Base-by-base conservation (phyloP, 2,329 filamentous ascomycete genomes). In the Dothiorella sarmentorum region DNA sequence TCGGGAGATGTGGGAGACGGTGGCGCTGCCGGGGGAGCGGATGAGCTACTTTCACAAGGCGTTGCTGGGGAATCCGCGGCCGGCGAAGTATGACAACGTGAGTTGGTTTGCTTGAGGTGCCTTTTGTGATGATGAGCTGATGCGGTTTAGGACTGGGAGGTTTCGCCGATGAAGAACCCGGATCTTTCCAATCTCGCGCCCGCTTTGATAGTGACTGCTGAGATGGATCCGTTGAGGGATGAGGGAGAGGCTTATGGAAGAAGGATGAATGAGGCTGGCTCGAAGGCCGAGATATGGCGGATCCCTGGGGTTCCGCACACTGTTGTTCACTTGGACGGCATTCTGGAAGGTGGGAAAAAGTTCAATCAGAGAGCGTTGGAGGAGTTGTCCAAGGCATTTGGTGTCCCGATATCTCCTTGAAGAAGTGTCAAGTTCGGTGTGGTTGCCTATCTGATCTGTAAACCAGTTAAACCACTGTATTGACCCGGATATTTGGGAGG, bases 191-290 rank as follows among this genome's bases (percentile, higher is more conserved):
- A 68, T 43, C 60, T 76, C 29, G 73, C 74, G 10, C 72, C 73
- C 3, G 74, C 75, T 3, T 61, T 76, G 45, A 65, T 76, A 17
- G 67, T 69, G 53, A 75, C 71, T 2, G 73, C 74, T 9, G 74
- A 76, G 62, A 68, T 76, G 65, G 74, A 76, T 62, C 69, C 72
- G 47, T 65, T 76, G n/a, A 70, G 73, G 15, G 73, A 76, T 42
- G 74, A 76, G 64, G 74, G 70, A 15, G 73, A 73, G 60, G 67
- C 65, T 9, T 76, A 75, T 63, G 73, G 68, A 4, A 68, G 61
- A 15, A 76, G 73, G 58, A 61, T 76, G 60, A 66, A 67, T 58
- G 68, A 65, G 44, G 72, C 72, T 7, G 73, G 71, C 3, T 69
- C 66, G 52, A 61, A 65, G 52, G 72, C 71, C 31, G 68, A 72